A percentile compares a stretch with the other conserved stretches of the same genome.
phyloP scores from a whole-genome alignment of 2,329 filamentous ascomycete genomes.

The Biscogniauxia marginata region DNA sequence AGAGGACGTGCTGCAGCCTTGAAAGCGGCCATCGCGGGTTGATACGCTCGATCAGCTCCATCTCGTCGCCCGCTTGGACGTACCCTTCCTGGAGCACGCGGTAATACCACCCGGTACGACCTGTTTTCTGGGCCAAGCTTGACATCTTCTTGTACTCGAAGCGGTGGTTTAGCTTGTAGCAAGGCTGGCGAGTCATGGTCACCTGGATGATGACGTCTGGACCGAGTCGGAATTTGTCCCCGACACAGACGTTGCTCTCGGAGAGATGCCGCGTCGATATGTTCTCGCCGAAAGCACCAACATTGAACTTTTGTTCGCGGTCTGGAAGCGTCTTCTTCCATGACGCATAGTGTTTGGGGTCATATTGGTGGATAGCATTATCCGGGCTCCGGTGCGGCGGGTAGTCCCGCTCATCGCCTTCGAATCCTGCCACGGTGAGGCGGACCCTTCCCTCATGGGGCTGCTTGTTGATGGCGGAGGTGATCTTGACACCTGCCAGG shows the following conservation, averaged over 20 bases:
- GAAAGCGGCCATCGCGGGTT: constrained; percentile 61
- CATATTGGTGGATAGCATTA: constrained; percentile 62
- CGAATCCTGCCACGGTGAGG: constrained; percentile 50
- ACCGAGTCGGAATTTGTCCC: constrained; percentile 56
- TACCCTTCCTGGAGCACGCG: constrained; percentile 55
- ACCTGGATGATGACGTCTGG: constrained; percentile 52
- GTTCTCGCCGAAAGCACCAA: constrained; percentile 65
- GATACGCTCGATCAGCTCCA: constrained; percentile 52
- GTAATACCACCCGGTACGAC: constrained; percentile 64
- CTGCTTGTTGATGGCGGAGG: constrained; percentile 57
- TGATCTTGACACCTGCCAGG: constrained; percentile 47
- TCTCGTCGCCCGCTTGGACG: constrained; percentile 54
- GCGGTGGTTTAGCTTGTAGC: constrained; percentile 67
- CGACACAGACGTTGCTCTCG: constrained; percentile 63
- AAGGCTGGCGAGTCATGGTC: constrained; percentile 60
- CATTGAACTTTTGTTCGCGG: constrained; percentile 48
- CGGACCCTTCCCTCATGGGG: constrained; percentile 41
- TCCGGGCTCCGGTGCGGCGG: constrained; percentile 59
- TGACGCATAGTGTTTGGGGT: constrained; percentile 52
- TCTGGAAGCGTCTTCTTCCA: constrained; percentile 54
- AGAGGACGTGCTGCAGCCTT: constrained; percentile 58
- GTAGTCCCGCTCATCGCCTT: constrained; percentile 58
- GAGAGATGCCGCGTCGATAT: constrained; percentile 55
- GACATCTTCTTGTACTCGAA: constrained; percentile 63
- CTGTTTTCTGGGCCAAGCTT: constrained; percentile 51